Base-by-base conservation (phyloP, 768 basidiomycete genomes). In the Boletus tomentosulus region DNA sequence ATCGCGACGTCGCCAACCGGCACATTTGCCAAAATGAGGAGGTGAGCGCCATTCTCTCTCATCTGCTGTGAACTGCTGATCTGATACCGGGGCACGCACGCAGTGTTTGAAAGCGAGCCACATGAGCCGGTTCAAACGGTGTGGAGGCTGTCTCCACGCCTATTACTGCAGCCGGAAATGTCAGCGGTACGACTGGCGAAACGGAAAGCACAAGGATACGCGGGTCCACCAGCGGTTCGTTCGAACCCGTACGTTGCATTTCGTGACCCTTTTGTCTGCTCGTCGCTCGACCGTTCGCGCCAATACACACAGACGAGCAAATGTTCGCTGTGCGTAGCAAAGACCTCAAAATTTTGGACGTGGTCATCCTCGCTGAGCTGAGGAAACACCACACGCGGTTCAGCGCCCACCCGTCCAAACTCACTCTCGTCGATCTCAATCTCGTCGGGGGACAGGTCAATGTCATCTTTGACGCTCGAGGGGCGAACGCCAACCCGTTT, bases 161-260 rank as follows among this genome's bases (percentile, higher is more conserved):
- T 70, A 59, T 38, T 70, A 70, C 19, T 70, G 68, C 31, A 59
- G 57, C 47, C 59, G 45, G 25, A 48, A 51, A 35, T 68, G 67
- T 55, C 67, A 68, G 56, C 62, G 57, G 25, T 52, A 60, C 33
- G 67, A 68, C 12, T 70, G 67, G 67, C 30, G 41, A 41, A 27
- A 56, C 25, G 67, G 67, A n/a, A 64, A 51, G 39, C 67, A 68
- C 54, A 68, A 66, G 39, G 48, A 55, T 38, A 52, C 33, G 2
- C 48, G 57, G 3, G 19, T 68, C 33, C 66, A 58, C 6, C 38
- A 58, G 30, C 68, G 67, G 8, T 62, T 46, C 37, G 24, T 48
- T 5, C 61, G 44, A 27, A 56, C 60, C 3, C 25, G 66, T 66
- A 55, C 37, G 66, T 59, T 6, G n/a, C 41, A 0, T 25, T 7